Evolutionary conservation across 1,284 basidiomycete species (phyloP).

Genomic region (Singerocomus inundabilis): DNA sequence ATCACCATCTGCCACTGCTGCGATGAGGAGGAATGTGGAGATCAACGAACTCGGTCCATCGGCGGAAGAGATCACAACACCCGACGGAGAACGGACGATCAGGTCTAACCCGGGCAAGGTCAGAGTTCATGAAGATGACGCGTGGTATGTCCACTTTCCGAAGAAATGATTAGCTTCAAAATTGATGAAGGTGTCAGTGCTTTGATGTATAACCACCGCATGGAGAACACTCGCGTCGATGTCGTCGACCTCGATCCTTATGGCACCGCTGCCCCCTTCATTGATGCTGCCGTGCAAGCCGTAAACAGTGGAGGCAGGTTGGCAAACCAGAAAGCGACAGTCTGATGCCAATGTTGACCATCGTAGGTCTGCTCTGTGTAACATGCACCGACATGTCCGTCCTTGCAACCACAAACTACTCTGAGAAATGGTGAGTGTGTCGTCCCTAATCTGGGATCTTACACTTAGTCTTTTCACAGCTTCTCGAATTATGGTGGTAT

Average conservation of each 20-base stretch:
- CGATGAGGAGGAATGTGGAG: constrained; percentile 88
- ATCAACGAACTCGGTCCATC: constrained; percentile 75
- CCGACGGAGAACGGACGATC: constrained; percentile 17
- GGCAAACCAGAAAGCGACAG: neutral
- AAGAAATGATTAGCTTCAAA: neutral
- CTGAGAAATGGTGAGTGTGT: constrained; percentile 84
- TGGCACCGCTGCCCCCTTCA: constrained; percentile 94
- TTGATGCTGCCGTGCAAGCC: constrained; percentile 94
- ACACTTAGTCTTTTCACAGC: constrained; percentile 40
- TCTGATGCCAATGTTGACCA: constrained; percentile 2
- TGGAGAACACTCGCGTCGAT: constrained; percentile 75
- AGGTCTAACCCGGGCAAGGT: constrained; percentile 53
- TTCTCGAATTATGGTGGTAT: constrained; percentile 97
- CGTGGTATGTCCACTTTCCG: constrained; percentile 59
- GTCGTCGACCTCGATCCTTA: constrained; percentile 98
- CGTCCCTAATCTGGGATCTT: neutral
- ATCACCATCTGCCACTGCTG: constrained; percentile 78
- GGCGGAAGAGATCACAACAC: constrained; percentile 17
- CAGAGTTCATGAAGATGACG: constrained; percentile 86
- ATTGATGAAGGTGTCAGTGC: constrained; percentile 46
- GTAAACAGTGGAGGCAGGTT: constrained; percentile 80
- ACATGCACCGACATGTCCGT: constrained; percentile 97
- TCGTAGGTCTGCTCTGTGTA: constrained; percentile 79
- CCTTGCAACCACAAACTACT: constrained; percentile 90
- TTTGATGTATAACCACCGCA: constrained; percentile 89